Percentiles rank a stretch among this genome's conserved stretches.
These are phyloP conservation scores for Lactarius trivialis DNA, from an alignment of 768 basidiomycete species.

Conservation along the genomic window DNA sequence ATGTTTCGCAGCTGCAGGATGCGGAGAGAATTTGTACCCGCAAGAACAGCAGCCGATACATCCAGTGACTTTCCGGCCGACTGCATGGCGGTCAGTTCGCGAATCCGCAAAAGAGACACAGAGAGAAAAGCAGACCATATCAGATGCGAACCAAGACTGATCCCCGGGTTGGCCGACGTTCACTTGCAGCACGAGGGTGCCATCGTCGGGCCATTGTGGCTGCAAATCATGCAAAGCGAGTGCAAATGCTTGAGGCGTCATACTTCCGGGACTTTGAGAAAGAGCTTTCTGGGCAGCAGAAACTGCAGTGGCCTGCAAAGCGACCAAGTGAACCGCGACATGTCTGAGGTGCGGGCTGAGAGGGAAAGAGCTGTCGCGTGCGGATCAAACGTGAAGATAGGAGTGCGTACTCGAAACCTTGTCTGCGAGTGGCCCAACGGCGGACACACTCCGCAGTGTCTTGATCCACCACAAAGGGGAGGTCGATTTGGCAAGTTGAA, in stretches of 20 bases:
- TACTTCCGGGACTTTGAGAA: constrained; percentile 2
- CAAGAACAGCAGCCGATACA: constrained; percentile 11
- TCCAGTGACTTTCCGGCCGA: constrained; percentile 8
- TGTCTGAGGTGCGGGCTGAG: constrained; percentile 11
- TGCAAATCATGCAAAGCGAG: constrained; percentile 7
- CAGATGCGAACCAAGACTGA: constrained; percentile 11
- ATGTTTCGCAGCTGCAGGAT: constrained; percentile 17
- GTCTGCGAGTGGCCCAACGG: constrained; percentile 14
- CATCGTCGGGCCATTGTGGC: constrained; percentile 18
- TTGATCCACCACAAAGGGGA: constrained; percentile 14
- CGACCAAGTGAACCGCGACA: constrained; percentile 17
- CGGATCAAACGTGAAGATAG: background rate
- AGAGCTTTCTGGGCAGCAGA: constrained; percentile 1
- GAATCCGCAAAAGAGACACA: background rate
- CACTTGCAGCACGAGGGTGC: constrained; percentile 13
- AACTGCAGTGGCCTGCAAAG: constrained; percentile 9
- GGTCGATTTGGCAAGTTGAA: constrained; percentile 3
- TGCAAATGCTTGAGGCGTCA: constrained; percentile 15
- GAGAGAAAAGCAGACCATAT: constrained; percentile 10
- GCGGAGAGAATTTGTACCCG: constrained; percentile 15
- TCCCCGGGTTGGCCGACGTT: constrained; percentile 11
- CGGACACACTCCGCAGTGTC: constrained; percentile 8
- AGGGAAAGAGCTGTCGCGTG: background rate
- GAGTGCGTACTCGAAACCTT: constrained; percentile 15
- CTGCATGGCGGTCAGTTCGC: constrained; percentile 2